Percentiles rank a stretch among this genome's conserved stretches.
These are phyloP conservation scores for Coffea canephora DNA, from an alignment of 257 asterid genomes.

Conservation along the genomic window DNA sequence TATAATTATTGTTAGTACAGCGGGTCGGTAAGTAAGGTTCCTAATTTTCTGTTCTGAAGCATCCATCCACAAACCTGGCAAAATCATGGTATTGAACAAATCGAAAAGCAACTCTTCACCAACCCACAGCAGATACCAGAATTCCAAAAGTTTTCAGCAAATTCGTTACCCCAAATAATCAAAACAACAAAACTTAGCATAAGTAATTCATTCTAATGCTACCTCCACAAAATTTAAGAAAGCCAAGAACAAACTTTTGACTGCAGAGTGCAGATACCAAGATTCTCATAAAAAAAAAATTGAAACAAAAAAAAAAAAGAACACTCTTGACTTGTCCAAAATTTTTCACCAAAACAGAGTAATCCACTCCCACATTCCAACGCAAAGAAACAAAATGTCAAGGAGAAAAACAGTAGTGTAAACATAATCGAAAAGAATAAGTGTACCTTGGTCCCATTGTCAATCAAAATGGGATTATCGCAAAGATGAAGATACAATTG, in stretches of 20 bases:
- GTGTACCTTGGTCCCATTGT: slow-evolving; percentile 57
- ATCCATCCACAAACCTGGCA: not conserved
- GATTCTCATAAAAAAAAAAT: no score
- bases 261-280: no score
- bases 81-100: no score
- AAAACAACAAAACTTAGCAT: not conserved
- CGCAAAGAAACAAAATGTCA: no score
- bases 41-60: no score
- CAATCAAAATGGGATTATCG: slow-evolving; percentile 57
- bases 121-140: not conserved
- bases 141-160: not conserved
- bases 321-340: no score
- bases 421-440: not conserved
- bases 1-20: no score
- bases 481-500: slow-evolving; percentile 58
- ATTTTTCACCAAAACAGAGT: no score
- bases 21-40: not conserved
- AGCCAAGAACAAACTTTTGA: not conserved
- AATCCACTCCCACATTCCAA: no score
- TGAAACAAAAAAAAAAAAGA: no score
- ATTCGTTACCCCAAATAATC: not conserved
- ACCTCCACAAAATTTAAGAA: not conserved
- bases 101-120: not conserved
- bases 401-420: no score
- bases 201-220: not conserved